Evolutionary conservation across 1,139 yeast genomes (phyloP).

Genomic region (Lodderomyces oxycetoniae): DNA sequence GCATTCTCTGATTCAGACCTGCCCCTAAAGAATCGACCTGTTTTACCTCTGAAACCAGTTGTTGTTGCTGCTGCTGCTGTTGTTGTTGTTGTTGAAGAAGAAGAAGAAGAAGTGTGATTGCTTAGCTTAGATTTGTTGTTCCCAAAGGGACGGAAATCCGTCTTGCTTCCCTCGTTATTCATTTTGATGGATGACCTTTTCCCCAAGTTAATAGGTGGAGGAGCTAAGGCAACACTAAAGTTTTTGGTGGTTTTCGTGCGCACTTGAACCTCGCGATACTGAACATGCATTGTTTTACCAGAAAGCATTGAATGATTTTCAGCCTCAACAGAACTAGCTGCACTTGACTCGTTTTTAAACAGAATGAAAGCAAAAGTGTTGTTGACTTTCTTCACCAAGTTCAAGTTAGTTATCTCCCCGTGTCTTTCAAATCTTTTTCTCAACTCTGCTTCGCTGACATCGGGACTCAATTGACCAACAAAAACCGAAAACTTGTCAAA

Average conservation of each 20-base stretch:
- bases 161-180: neutral
- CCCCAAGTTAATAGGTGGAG: constrained; percentile 65
- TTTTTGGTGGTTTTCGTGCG: constrained; percentile 3
- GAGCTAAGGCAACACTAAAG: constrained; percentile 48
- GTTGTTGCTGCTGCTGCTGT: too few species aligned
- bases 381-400: constrained; percentile 46
- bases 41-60: constrained; percentile 10
- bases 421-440: constrained; percentile 57
- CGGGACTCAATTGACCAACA: constrained; percentile 64
- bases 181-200: constrained; percentile 25
- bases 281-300: constrained; percentile 77
- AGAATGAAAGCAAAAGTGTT: constrained; percentile 70
- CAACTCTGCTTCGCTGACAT: constrained; percentile 51
- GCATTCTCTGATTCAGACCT: neutral
- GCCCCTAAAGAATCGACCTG: constrained; percentile 6
- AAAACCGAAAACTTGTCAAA: constrained; percentile 72
- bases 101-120: too few species aligned
- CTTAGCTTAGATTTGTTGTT: too few species aligned
- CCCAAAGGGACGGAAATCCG: too few species aligned
- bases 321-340: constrained; percentile 76
- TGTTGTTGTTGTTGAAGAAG: too few species aligned
- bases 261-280: constrained; percentile 59
- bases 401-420: constrained; percentile 56
- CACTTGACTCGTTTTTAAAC: constrained; percentile 61
- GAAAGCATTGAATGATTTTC: constrained; percentile 76